phyloP scores from a whole-genome alignment of 176 grass and related monocot species.

The Tillandsia fasciculata region DNA sequence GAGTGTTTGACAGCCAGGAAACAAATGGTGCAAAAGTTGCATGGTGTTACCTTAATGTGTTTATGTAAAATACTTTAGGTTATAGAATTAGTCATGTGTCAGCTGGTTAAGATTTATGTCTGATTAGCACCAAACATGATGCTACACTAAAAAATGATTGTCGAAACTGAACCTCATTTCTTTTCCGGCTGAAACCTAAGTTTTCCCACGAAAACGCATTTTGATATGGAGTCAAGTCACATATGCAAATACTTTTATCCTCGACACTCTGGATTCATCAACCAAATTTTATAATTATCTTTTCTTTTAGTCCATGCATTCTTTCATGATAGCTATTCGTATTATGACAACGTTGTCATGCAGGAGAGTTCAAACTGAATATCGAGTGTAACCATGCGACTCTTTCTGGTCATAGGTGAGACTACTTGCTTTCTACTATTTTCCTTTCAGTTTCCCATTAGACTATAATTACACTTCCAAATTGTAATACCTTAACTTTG shows the following conservation, averaged over 20 bases:
- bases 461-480: slow-evolving; percentile 1
- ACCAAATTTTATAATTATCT: not conserved
- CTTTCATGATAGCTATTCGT: not conserved
- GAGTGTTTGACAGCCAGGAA: too few relatives aligned
- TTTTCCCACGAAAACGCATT: too few relatives aligned
- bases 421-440: not conserved
- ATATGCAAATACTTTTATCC: not conserved
- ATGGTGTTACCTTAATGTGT: too few relatives aligned
- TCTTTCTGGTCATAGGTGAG: slow-evolving; percentile 77
- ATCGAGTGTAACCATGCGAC: slow-evolving; percentile 98
- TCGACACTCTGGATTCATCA: not conserved
- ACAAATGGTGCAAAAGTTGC: too few relatives aligned
- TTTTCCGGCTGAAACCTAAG: not conserved
- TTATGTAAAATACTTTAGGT: too few relatives aligned
- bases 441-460: not conserved
- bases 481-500: slow-evolving; percentile 15
- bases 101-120: too few relatives aligned
- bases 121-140: too few relatives aligned
- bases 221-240: too few relatives aligned
- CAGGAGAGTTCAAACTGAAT: slow-evolving; percentile 97
- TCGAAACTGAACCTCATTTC: too few relatives aligned
- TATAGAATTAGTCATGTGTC: too few relatives aligned
- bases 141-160: too few relatives aligned
- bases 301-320: not conserved
- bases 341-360: not conserved